Base-by-base conservation (phyloP, 768 basidiomycete species). In the Russula virescens region DNA sequence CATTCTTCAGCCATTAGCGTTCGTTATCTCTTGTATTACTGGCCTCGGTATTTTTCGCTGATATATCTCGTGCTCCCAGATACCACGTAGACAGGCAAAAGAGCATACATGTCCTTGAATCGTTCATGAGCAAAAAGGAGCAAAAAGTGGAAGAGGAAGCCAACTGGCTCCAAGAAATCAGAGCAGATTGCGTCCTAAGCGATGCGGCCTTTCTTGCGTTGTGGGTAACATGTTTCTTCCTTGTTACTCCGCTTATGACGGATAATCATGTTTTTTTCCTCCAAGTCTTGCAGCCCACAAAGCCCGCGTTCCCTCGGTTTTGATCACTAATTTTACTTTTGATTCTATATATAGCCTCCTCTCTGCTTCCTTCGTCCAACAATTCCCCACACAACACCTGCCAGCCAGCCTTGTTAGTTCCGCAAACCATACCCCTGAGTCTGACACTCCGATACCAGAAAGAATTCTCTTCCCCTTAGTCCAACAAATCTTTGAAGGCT, bases 301-400 rank as follows among this genome's bases (percentile, higher is more conserved):
- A 42, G 80, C 83, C 0, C 78, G 80, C 0, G 76, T 91, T n/a
- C 89, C 88, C 1, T 86, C 86, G 1, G 77, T 85, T 45, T 75
- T 92, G 19, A 80, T 91, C 66, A 89, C 88, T 48, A 92, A 92
- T 75, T 92, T 92, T 71, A 87, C 88, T 0, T 92, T 91, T 72
- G 89, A 92, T 73, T 87, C 89, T 1, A 88, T 90, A 14, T 92
- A 86, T 71, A 88, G 86, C 64, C 90, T 85, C 65, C 84, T 91
- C 21, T 81, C 85, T 4, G 83, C 87, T 0, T 71, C 78, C 4
- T 71, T 85, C 38, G 68, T 80, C n/a, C 58, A 62, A n/a, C 65
- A 61, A 43, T 46, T 55, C 16, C 51, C 48, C 45, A n/a, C 65
- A 31, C 45, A 61, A 55, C 46, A 59, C 56, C 56, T 65, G 16